These are phyloP conservation scores for Yarrowia sp. DNA, from an alignment of 805 yeast species.

Conservation along the genomic window DNA sequence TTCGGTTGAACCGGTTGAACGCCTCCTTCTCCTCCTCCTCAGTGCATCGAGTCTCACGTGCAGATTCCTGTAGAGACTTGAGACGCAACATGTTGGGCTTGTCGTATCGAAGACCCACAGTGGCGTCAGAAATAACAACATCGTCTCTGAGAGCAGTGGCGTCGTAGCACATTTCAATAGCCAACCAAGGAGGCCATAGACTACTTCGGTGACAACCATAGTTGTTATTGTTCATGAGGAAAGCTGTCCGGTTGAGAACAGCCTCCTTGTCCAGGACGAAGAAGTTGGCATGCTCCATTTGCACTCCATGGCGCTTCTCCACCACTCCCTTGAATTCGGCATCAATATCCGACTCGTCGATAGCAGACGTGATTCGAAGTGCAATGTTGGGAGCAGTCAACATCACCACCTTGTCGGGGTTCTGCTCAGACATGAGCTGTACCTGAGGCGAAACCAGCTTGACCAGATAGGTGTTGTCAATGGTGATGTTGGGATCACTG, in stretches of 20 bases:
- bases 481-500: conserved; percentile 37
- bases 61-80: conserved; percentile 26
- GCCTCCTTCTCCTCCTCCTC: conserved; percentile 26
- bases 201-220: conserved; percentile 55
- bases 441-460: conserved; percentile 78
- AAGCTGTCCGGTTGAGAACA: conserved; percentile 41
- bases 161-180: conserved; percentile 63
- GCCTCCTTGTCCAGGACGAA: conserved; percentile 60
- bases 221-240: conserved; percentile 46
- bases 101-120: conserved; percentile 60
- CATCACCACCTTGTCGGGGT: conserved; percentile 57
- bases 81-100: conserved; percentile 48
- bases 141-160: conserved; percentile 47
- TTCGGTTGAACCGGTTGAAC: conserved; percentile 41
- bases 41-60: background rate
- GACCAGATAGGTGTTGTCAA: conserved; percentile 56
- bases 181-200: conserved; percentile 90
- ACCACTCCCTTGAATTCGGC: conserved; percentile 47
- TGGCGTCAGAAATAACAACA: conserved; percentile 60
- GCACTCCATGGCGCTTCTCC: conserved; percentile 66
- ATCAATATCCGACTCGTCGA: conserved; percentile 45
- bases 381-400: conserved; percentile 73
- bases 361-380: conserved; percentile 62
- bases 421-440: conserved; percentile 56
- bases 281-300: conserved; percentile 67